A percentile compares a stretch with the other conserved stretches of the same genome.
These are phyloP conservation scores for Pseudogymnoascus sp. DNA, from an alignment of 2,329 filamentous ascomycete genomes.

Conservation along the genomic window DNA sequence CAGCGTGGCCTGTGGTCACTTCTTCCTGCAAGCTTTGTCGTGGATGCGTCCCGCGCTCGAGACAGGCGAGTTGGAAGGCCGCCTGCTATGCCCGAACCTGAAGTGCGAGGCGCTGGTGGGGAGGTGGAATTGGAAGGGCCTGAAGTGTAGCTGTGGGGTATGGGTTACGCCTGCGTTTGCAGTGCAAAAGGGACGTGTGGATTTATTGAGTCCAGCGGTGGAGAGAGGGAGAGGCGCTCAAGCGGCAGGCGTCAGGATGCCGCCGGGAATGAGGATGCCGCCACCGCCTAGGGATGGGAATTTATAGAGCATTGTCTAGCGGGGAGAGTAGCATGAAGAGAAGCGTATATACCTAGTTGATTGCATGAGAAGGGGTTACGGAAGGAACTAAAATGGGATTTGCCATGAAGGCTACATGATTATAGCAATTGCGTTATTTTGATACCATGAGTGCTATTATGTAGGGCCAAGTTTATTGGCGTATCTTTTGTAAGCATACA, in stretches of 20 bases:
- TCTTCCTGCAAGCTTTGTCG: conserved; percentile 83
- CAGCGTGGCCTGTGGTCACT: conserved; percentile 58
- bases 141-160: conserved; percentile 81
- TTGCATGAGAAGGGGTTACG: neutral
- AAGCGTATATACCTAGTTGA: neutral
- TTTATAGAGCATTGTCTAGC: neutral
- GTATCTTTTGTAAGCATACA: neutral
- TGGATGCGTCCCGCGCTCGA: conserved; percentile 90
- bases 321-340: no score
- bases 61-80: conserved; percentile 72
- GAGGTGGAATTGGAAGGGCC: conserved; percentile 92
- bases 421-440: neutral
- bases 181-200: conserved; percentile 72
- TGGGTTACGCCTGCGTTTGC: conserved; percentile 92
- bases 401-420: neutral
- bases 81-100: conserved; percentile 70
- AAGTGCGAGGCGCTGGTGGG: conserved; percentile 79
- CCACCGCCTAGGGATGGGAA: neutral
- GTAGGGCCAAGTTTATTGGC: neutral
- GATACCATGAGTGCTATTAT: conserved; percentile 5
- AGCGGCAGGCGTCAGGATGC: conserved; percentile 44
- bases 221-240: conserved; percentile 11
- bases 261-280: conserved; percentile 40
- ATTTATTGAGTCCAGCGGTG: conserved; percentile 32
- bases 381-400: neutral